phyloP scores from a whole-genome alignment of 148 eudicot genomes.

The Polygonum aviculare region DNA sequence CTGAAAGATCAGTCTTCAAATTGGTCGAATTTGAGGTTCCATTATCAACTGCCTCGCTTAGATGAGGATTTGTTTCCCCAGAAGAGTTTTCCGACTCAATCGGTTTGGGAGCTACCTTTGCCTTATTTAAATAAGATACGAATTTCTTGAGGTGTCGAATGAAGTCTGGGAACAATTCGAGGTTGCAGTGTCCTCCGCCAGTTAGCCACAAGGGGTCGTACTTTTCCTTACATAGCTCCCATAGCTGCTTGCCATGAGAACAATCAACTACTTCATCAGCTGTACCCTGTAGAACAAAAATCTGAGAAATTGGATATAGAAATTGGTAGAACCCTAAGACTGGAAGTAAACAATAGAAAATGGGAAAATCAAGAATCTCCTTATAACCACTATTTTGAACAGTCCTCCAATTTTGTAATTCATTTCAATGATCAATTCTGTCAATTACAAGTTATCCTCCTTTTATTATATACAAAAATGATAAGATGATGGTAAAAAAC shows the following conservation, averaged over 20 bases:
- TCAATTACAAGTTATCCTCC: no score
- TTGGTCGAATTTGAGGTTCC: conserved; percentile 35
- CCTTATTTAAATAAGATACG: conserved; percentile 54
- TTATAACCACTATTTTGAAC: no score
- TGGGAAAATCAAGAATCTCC: neutral
- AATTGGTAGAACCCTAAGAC: no score
- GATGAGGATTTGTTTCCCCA: conserved; percentile 18
- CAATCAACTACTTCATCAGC: conserved; percentile 93
- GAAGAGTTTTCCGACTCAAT: conserved; percentile 31
- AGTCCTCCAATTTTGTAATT: no score
- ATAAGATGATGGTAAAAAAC: no score
- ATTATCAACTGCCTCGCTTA: conserved; percentile 18
- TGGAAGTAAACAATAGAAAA: no score
- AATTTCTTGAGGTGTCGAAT: conserved; percentile 75
- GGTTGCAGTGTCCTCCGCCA: conserved; percentile 96
- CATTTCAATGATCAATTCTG: no score
- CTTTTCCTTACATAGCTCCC: conserved; percentile 77
- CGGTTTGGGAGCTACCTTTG: conserved; percentile 25
- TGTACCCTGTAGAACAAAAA: conserved; percentile 46
- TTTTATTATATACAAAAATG: no score
- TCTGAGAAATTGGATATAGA: neutral
- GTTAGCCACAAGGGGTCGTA: conserved; percentile 87
- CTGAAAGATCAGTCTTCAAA: conserved; percentile 39
- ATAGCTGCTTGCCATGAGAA: conserved; percentile 88
- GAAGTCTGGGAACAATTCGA: conserved; percentile 86